Base-by-base conservation (phyloP, 2,329 filamentous ascomycete genomes). In the Beauveria sp. region DNA sequence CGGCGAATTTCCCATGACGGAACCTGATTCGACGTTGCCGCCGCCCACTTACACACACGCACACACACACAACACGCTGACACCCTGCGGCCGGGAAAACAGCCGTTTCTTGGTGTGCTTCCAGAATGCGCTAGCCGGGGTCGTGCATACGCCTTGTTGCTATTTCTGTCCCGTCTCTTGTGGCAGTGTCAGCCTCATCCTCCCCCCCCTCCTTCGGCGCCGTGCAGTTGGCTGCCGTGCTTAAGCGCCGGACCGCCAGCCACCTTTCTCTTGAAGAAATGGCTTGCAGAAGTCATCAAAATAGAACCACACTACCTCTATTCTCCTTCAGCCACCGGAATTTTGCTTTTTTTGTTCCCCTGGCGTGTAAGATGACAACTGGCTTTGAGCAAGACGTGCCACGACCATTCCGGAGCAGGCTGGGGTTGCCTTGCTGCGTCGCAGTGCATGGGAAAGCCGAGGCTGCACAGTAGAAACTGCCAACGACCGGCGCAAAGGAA, bases 141-240 rank as follows among this genome's bases (percentile, higher is more conserved):
- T 60, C 26, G n/a, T 60, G 57, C 42, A 51, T 60, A 40, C 38
- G 24, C 7, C 5, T 12, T 60, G 58, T 54, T 53, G 20, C 60
- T 61, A 61, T 56, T 61, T 61, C 45, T 55, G 52, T 51, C 54
- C 16, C 22, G 9, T 24, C 40, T 24, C 14, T 46, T 9, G 51
- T 51, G 60, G 60, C 53, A 26, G 24, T 61, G 51, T 62, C 54
- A 62, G 60, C 60, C 52, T 43, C 49, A 48, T 34, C 38, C 45
- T 7, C 18, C 45, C 40, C 22, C 43, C n/a, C 10, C 24, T 42
- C n/a, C 31, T 38, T 14, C 34, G 5, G 34, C 34, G 34, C n/a
- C 28, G 12, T 52, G 50, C 49, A 22, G 42, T 42, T 55, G 51
- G 43, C 59, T 22, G 9, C 18, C 20, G 40, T 53, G 49, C 49